These are phyloP conservation scores for Populus simonii DNA, from an alignment of 345 rosid genomes.

Conservation along the genomic window DNA sequence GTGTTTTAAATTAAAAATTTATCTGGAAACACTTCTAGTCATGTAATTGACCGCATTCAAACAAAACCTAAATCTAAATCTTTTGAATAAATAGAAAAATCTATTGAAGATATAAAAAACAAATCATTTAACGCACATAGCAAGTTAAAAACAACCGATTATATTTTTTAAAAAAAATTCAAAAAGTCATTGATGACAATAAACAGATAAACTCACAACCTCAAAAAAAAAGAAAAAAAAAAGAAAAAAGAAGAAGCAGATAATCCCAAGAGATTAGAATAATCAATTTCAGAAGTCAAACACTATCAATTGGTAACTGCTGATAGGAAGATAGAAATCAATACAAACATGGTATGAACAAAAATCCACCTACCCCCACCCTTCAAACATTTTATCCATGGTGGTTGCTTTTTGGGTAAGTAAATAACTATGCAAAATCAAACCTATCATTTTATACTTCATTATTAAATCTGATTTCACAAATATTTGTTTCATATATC, in stretches of 20 bases:
- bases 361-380: neutral
- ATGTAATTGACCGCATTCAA: no score
- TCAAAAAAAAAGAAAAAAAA: neutral
- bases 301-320: neutral
- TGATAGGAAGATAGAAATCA: neutral
- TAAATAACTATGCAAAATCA: neutral
- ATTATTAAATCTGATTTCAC: neutral
- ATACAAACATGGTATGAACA: neutral
- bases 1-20: fast-evolving
- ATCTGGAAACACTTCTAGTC: no score
- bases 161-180: neutral
- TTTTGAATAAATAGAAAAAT: neutral
- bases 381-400: no score
- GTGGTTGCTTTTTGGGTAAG: neutral
- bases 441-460: neutral
- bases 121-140: neutral
- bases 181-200: no score
- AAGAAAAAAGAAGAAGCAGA: neutral
- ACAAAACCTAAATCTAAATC: neutral
- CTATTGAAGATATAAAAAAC: neutral
- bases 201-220: neutral
- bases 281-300: neutral
- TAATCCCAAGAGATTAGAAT: no score
- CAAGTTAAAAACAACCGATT: fast-evolving
- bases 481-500: no score